A percentile compares a stretch with the other conserved stretches of the same genome.
These are phyloP conservation scores for Bretziella fagacearum DNA, from an alignment of 2,329 filamentous ascomycete species.

Conservation along the genomic window DNA sequence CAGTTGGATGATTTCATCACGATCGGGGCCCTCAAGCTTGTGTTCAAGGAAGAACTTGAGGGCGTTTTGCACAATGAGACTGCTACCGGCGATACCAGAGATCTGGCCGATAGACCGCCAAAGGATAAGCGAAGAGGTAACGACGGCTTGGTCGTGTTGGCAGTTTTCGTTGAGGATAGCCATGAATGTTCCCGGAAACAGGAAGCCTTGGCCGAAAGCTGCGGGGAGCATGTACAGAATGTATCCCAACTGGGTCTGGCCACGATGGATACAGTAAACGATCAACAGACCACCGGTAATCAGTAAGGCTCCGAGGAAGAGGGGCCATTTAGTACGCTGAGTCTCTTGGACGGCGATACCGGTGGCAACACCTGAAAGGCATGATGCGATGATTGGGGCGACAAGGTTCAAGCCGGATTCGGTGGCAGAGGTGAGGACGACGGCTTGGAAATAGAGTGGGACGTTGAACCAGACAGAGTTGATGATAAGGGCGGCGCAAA, in stretches of 20 bases:
- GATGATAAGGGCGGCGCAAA: constrained; percentile 31
- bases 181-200: constrained; percentile 48
- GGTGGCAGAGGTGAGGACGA: constrained; percentile 52
- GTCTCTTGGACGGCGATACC: constrained; percentile 46
- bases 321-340: constrained; percentile 41
- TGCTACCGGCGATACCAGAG: constrained; percentile 54
- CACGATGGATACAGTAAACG: constrained; percentile 32
- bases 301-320: constrained; percentile 32
- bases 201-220: constrained; percentile 43
- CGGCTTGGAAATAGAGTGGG: constrained; percentile 62
- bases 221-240: constrained; percentile 39
- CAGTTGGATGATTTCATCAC: constrained; percentile 34
- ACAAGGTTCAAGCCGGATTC: constrained; percentile 56
- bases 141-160: constrained; percentile 48
- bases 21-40: constrained; percentile 42
- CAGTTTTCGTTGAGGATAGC: constrained; percentile 41
- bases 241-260: constrained; percentile 35
- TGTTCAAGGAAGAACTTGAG: constrained; percentile 41
- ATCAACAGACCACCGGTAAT: constrained; percentile 34
- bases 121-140: constrained; percentile 52
- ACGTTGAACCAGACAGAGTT: constrained; percentile 45
- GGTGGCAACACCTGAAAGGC: constrained; percentile 36
- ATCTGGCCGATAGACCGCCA: constrained; percentile 58
- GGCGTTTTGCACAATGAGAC: constrained; percentile 56
- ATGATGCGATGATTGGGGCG: constrained; percentile 41